phyloP scores from a whole-genome alignment of 345 rosid species.

The Citrus inodora region DNA sequence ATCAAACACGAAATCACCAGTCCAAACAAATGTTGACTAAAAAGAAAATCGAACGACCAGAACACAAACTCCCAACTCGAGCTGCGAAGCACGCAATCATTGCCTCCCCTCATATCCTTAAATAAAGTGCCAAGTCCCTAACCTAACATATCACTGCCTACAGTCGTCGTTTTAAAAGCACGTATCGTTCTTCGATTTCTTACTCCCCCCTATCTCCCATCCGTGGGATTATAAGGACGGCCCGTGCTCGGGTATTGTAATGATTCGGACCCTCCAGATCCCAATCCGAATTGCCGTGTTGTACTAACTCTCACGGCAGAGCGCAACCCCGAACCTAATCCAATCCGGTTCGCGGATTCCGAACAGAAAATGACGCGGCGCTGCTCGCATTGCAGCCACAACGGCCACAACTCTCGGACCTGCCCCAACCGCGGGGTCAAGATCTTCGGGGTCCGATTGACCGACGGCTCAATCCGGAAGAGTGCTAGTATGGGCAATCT shows the following conservation, averaged over 20 bases:
- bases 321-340: neutral
- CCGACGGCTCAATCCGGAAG: slow-evolving; percentile 94
- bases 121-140: neutral
- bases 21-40: too few species aligned
- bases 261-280: slow-evolving; percentile 14
- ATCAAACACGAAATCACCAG: too few species aligned
- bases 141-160: neutral
- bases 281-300: slow-evolving; percentile 8
- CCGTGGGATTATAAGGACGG: neutral
- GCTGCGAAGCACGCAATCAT: slow-evolving; percentile 20
- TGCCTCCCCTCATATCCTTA: neutral
- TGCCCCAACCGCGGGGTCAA: slow-evolving; percentile 95
- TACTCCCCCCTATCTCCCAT: neutral
- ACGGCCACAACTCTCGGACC: slow-evolving; percentile 98
- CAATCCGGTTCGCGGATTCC: slow-evolving; percentile 16
- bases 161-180: neutral
- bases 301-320: neutral
- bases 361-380: slow-evolving; percentile 72
- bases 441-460: slow-evolving; percentile 91
- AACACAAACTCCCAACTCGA: too few species aligned
- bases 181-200: neutral
- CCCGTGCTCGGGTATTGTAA: neutral
- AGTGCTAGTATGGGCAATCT: slow-evolving; percentile 98
- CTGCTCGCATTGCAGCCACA: slow-evolving; percentile 98
- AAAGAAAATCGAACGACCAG: too few species aligned